Base-by-base conservation (phyloP, 768 basidiomycete genomes). In the Lactifluus subvellereus region DNA sequence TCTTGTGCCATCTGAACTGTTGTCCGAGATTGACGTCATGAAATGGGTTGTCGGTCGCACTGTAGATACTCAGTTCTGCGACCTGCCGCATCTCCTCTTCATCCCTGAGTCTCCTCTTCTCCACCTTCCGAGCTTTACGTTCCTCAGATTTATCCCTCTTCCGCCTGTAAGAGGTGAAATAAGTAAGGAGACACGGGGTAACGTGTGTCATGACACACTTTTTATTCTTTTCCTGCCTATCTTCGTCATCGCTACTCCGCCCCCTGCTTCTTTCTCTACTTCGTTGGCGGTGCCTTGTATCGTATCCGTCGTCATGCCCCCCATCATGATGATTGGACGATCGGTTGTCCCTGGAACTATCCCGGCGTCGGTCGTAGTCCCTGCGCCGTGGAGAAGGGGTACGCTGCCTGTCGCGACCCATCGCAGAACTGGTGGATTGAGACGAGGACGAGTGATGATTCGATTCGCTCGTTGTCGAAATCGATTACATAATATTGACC, bases 1-100 rank as follows among this genome's bases (percentile, higher is more conserved):
- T 99, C 81, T 99, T 99, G 77, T 94, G 91, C 97, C 97, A 99
- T 61, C 90, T 86, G 75, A 99, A 99, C 73, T 95, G 93, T 72
- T 98, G 92, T 22, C 87, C 89, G 37, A 98, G 87, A 74, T 98
- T 98, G 65, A 92, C 87, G 69, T 98, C 97, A 75, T 97, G 93
- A 79, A 98, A 99, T 0, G 97, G 97, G 71, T 98, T 99, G 79
- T 98, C 95, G 13, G 87, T 86, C 52, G 94, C 91, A 68, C 93
- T 94, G 78, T 98, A 98, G 67, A 97, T 89, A 67, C 94, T 95
- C 48, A 98, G 82, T 74, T 98, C 96, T 10, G 93, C 94, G 16
- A 97, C 88, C 69, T 89, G 87, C 32, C 95, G 87, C 27, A 91
- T 88, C 70, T 97, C 94, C 69, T 96, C 94, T 67, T 93, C 91